Evolutionary conservation across 2,329 filamentous ascomycete genomes (phyloP), one percentile per base, ranked within the genome.

Genomic region (Parasarocladium wereldwijsianum): DNA sequence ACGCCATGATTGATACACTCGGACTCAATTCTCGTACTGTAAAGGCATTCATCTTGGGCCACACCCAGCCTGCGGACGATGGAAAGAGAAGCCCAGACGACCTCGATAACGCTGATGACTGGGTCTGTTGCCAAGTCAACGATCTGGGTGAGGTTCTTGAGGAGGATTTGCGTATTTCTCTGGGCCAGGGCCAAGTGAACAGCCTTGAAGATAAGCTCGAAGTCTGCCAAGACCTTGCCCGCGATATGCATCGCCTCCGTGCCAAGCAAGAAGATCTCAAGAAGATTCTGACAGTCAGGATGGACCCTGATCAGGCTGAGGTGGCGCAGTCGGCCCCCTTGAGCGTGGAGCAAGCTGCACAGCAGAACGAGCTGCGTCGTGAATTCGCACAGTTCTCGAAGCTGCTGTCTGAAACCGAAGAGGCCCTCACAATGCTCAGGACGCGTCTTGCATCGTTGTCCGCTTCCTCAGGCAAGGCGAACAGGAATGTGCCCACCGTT

Each of bases 1-100:
- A 90, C 50, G 81, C 81, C 9, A 98, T 96, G 90, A 76, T 98
- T 24, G 84, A 94, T 43, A 87, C 82, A 0, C 59, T 96, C 23
- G 87, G 87, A 8, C 66, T 94, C 29, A 96, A 96, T 47, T 73
- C 62, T 8, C 62, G 69, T 11, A 73, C 81, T 5, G 69, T 87
- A 21, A 61, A 64, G 27, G 60, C 60, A 8, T 78, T 76, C 38
- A 62, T 86, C 24, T 63, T 69, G 32, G 82, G 77, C 6, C 80
- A 92, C 40, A 62, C 61, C 8, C 58, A 72, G 29, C 53, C 61
- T 24, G 52, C 59, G 29, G 60, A 66, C 30, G 57, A 70, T 20
- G 54, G 57, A 8, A 66, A 62, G 14, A 66, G 79, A 18, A 66
- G 59, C 6, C 66, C 68, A 36, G 62, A 76, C 29, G 76, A 93